phyloP scores from a whole-genome alignment of 2,329 filamentous ascomycete species.

The Talaromyces sp. region DNA sequence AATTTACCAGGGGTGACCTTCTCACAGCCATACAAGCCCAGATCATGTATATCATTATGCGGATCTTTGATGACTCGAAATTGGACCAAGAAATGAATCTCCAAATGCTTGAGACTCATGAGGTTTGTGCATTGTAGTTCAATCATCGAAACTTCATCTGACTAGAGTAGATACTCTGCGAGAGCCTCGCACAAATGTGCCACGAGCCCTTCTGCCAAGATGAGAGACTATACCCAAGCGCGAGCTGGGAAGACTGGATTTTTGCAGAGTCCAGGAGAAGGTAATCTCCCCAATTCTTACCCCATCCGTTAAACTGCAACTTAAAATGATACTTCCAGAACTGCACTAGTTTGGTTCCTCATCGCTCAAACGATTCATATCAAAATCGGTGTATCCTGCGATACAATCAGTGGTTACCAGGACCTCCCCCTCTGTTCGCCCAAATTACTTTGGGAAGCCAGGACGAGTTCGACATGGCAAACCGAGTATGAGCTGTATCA shows the following conservation, averaged over 20 bases:
- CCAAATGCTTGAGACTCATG: not conserved
- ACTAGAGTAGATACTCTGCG: slow-evolving; percentile 1
- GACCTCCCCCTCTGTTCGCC: slow-evolving; percentile 4
- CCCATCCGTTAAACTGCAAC: not conserved
- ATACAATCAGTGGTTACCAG: slow-evolving; percentile 2
- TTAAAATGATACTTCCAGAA: not conserved
- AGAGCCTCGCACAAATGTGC: slow-evolving; percentile 5
- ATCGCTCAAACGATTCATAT: slow-evolving; percentile 9
- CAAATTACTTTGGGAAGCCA: slow-evolving; percentile 8
- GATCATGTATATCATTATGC: slow-evolving; percentile 12
- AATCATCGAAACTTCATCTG: not conserved
- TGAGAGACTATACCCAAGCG: slow-evolving; percentile 7
- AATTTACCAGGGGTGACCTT: not conserved
- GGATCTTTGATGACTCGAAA: slow-evolving; percentile 4
- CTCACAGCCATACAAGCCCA: slow-evolving; percentile 9
- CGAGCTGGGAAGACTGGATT: slow-evolving; percentile 10
- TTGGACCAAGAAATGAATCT: not conserved
- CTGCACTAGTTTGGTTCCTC: slow-evolving; percentile 3
- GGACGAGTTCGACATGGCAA: not conserved
- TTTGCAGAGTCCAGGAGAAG: slow-evolving; percentile 10
- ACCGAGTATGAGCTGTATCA: slow-evolving; percentile 4
- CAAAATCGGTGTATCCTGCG: not conserved
- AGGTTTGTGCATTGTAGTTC: not conserved
- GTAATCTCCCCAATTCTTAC: not conserved
- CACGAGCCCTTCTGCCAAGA: slow-evolving; percentile 8